Conservation (phyloP, 2,329 filamentous ascomycete genomes). For the Orbilia ellipsospora region DNA sequence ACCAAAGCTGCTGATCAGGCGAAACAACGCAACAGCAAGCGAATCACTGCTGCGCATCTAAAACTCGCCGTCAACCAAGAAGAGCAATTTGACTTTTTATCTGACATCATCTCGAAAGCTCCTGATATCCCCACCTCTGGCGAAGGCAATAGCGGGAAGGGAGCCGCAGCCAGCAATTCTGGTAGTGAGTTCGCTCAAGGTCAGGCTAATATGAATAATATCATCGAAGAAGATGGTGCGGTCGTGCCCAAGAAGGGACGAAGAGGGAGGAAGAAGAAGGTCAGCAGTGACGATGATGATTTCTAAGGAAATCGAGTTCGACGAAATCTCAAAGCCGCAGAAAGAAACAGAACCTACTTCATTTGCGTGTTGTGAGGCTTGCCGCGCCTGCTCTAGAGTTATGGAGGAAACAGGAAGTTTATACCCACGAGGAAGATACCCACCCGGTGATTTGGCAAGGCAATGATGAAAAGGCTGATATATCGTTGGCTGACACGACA, state of each 20-base stretch:
- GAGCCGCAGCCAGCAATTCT: conserved; percentile 11
- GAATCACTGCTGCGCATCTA: conserved; percentile 88
- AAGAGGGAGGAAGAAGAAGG: conserved; percentile 52
- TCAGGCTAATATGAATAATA: conserved; percentile 45
- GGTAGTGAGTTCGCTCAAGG: conserved; percentile 20
- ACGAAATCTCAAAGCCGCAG: too few relatives aligned
- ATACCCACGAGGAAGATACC: too few relatives aligned
- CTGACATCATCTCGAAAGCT: conserved; percentile 88
- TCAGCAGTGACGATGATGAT: conserved; percentile 48
- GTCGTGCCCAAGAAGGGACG: conserved; percentile 48
- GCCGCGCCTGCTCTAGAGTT: neutral
- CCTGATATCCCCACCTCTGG: conserved; percentile 66
- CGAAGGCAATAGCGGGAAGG: conserved; percentile 30
- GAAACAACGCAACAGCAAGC: conserved; percentile 82
- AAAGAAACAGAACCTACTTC: neutral
- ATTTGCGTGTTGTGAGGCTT: neutral
- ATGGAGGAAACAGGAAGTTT: too few relatives aligned
- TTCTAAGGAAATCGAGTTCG: conserved; percentile 15
- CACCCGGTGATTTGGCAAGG: too few relatives aligned
- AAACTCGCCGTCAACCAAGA: conserved; percentile 89
- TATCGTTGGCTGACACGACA: too few relatives aligned
- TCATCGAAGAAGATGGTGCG: conserved; percentile 51
- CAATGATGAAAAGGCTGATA: too few relatives aligned
- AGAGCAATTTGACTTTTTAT: conserved; percentile 92
- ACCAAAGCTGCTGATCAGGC: conserved; percentile 88